A percentile compares a stretch with the other conserved stretches of the same genome.
These are phyloP conservation scores for Evansstolkia leycettana DNA, from an alignment of 495 filamentous ascomycete species.

Conservation along the genomic window DNA sequence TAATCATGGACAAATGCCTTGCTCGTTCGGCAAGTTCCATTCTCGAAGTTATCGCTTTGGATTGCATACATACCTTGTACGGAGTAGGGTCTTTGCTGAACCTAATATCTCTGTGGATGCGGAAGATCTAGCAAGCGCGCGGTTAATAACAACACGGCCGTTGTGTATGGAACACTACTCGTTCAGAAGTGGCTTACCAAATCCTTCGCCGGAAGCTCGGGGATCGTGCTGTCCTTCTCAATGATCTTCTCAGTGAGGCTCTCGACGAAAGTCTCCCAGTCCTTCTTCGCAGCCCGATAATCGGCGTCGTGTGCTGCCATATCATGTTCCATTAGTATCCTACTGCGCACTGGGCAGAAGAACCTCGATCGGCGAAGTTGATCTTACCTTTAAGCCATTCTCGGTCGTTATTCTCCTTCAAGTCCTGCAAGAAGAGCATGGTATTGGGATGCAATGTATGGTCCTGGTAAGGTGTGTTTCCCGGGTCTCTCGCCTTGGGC, in stretches of 20 bases:
- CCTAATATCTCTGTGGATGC: conserved; percentile 73
- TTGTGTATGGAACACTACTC: too few species aligned
- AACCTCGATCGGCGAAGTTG: not conserved
- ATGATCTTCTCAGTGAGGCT: conserved; percentile 55
- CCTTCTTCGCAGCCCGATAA: conserved; percentile 61
- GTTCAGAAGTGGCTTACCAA: conserved; percentile 35
- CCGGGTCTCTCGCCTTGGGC: conserved; percentile 55
- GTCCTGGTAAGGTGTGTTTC: conserved; percentile 53
- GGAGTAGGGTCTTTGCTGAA: conserved; percentile 72
- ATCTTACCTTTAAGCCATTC: conserved; percentile 66
- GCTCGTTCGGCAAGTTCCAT: too few species aligned
- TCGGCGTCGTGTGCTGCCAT: conserved; percentile 57
- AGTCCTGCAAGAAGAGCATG: conserved; percentile 60
- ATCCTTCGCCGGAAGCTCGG: conserved; percentile 72
- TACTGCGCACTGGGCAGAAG: not conserved
- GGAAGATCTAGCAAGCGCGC: conserved; percentile 43
- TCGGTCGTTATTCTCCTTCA: conserved; percentile 67
- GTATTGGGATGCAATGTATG: conserved; percentile 71
- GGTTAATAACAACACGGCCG: not conserved
- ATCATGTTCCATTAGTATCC: not conserved
- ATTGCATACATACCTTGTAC: conserved; percentile 69
- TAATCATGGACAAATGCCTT: too few species aligned
- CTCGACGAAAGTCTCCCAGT: conserved; percentile 67
- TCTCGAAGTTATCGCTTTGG: too few species aligned
- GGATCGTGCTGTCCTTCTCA: conserved; percentile 63